These are phyloP conservation scores for Rhizopogon vesiculosus DNA, from an alignment of 768 basidiomycete genomes.

Conservation along the genomic window DNA sequence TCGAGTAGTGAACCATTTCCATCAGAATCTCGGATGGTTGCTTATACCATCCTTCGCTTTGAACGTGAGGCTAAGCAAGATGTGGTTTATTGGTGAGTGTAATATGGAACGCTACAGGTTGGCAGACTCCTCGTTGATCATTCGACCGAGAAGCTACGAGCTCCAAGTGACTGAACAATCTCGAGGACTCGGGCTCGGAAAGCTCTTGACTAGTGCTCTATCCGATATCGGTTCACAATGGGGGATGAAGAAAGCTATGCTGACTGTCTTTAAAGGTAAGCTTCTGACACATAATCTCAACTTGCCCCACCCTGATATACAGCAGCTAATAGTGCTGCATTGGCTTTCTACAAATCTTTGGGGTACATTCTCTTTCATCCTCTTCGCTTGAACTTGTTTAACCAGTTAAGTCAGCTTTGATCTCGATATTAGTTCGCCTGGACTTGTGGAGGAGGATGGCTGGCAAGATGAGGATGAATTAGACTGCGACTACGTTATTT, in stretches of 20 bases:
- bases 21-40: slow-evolving; percentile 24
- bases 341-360: slow-evolving; percentile 46
- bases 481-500: slow-evolving; percentile 32
- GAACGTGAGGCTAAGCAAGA: slow-evolving; percentile 58
- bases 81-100: slow-evolving; percentile 64
- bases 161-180: slow-evolving; percentile 49
- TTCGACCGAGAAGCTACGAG: slow-evolving; percentile 55
- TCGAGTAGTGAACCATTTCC: slow-evolving; percentile 8
- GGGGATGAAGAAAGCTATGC: slow-evolving; percentile 64
- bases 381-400: not conserved
- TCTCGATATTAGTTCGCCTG: slow-evolving; percentile 50
- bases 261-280: slow-evolving; percentile 75
- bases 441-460: slow-evolving; percentile 24
- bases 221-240: slow-evolving; percentile 44
- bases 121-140: not conserved
- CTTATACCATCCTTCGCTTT: slow-evolving; percentile 65
- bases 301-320: not conserved
- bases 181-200: slow-evolving; percentile 58
- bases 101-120: not conserved
- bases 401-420: slow-evolving; percentile 38
- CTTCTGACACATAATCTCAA: not conserved
- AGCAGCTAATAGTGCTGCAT: slow-evolving; percentile 41
- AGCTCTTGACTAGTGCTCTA: slow-evolving; percentile 44
- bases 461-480: slow-evolving; percentile 24
- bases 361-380: slow-evolving; percentile 38